Percentiles rank a stretch among this genome's conserved stretches.
These are phyloP conservation scores for Mychonastes homosphaera DNA, from an alignment of 139 green algal species.

Conservation along the genomic window DNA sequence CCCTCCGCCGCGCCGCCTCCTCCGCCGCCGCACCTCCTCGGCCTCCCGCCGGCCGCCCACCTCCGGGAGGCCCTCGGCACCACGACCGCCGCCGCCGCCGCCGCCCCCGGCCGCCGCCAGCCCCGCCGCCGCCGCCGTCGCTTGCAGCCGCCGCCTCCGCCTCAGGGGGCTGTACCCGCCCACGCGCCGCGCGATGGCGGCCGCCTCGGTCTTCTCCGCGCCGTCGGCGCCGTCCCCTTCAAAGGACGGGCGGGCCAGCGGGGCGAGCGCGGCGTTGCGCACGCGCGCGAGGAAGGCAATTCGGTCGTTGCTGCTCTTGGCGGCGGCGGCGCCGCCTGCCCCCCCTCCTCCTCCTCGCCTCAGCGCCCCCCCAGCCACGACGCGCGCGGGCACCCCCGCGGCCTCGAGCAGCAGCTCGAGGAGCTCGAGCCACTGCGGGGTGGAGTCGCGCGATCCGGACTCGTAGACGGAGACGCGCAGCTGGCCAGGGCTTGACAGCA, in stretches of 20 bases:
- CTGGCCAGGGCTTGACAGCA: too few relatives aligned
- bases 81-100: neutral
- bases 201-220: too few relatives aligned
- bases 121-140: neutral
- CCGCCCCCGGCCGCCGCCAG: neutral
- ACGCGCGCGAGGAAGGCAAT: slow-evolving; percentile 30
- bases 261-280: slow-evolving; percentile 29
- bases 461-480: too few relatives aligned
- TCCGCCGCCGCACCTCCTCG: too few relatives aligned
- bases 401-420: slow-evolving; percentile 1
- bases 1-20: too few relatives aligned
- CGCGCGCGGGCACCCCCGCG: neutral
- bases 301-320: too few relatives aligned
- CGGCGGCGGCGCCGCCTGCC: too few relatives aligned
- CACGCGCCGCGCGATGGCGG: too few relatives aligned
- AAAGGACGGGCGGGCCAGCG: slow-evolving; percentile 2
- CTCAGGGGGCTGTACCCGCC: neutral
- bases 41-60: too few relatives aligned
- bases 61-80: too few relatives aligned
- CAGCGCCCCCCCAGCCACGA: neutral
- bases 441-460: neutral
- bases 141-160: neutral
- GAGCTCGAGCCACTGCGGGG: neutral
- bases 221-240: too few relatives aligned
- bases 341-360: neutral